Percentiles rank a stretch among this genome's conserved stretches.
Conservation (phyloP, 106 monocot species). For the Dendrobium catenatum region DNA sequence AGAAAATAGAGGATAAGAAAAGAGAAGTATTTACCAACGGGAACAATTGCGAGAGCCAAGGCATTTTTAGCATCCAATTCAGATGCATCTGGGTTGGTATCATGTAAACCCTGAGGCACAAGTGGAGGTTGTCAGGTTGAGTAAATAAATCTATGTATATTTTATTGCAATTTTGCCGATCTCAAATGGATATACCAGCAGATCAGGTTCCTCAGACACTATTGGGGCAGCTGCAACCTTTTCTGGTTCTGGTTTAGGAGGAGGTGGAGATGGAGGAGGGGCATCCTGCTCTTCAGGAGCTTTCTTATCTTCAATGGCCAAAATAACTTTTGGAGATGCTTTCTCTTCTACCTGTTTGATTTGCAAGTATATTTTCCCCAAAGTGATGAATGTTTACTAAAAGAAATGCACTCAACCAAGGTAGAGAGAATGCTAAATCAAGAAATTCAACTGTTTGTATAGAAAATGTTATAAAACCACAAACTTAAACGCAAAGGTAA, state of each 20-base stretch:
- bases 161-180: not conserved
- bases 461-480: no score
- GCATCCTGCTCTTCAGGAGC: constrained; percentile 10
- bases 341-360: constrained; percentile 20
- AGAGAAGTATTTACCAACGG: constrained; percentile 54
- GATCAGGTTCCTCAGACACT: constrained; percentile 24
- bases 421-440: no score
- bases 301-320: constrained; percentile 35
- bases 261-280: constrained; percentile 1
- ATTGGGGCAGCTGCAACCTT: not conserved
- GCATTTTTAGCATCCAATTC: constrained; percentile 76
- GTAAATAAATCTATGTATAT: not conserved
- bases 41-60: constrained; percentile 88
- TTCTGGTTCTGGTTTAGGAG: constrained; percentile 10
- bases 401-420: no score
- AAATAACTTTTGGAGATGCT: constrained; percentile 19
- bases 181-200: constrained; percentile 29
- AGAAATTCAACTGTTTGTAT: no score
- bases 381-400: no score
- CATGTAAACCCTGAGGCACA: not conserved
- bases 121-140: not conserved
- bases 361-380: not conserved
- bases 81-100: constrained; percentile 13
- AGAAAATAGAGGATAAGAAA: not conserved
- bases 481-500: no score